These are phyloP conservation scores for Castanea sativa DNA, from an alignment of 306 rosid genomes.

Conservation along the genomic window DNA sequence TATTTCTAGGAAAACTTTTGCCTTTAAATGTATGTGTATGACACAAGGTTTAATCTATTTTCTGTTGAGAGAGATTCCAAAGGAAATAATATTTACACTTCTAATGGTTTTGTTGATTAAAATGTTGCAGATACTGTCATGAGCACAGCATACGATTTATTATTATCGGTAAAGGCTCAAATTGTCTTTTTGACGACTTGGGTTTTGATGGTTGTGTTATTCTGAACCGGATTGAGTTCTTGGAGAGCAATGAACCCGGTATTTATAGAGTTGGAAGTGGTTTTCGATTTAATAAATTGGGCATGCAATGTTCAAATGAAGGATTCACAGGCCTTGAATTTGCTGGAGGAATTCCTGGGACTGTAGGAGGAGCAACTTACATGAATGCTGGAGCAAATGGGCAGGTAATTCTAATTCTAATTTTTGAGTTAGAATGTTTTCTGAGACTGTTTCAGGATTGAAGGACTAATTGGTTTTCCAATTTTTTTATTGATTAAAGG, in stretches of 20 bases:
- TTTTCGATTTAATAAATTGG: constrained; percentile 23
- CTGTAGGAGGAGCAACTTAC: constrained; percentile 32
- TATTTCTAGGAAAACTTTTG: too few relatives aligned
- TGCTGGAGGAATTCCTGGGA: constrained; percentile 36
- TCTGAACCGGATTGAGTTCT: constrained; percentile 31
- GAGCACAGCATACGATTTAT: constrained; percentile 28
- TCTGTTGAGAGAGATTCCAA: too few relatives aligned
- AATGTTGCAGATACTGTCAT: constrained; percentile 23
- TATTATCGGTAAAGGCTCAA: constrained; percentile 31
- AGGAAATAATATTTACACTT: too few relatives aligned
- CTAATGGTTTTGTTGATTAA: not conserved
- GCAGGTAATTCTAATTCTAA: constrained; percentile 6
- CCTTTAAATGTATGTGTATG: too few relatives aligned
- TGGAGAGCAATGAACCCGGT: constrained; percentile 18
- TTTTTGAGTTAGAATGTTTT: not conserved
- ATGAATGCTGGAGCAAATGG: constrained; percentile 44
- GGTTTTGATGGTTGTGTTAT: constrained; percentile 39
- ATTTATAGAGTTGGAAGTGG: constrained; percentile 35
- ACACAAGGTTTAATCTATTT: too few relatives aligned
- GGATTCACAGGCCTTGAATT: constrained; percentile 35
- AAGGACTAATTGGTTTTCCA: not conserved
- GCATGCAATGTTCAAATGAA: constrained; percentile 27
- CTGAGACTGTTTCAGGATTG: not conserved
- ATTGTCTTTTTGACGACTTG: constrained; percentile 32
- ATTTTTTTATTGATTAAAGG: not conserved